Base-by-base conservation (phyloP, 2,329 filamentous ascomycete species). In the Hymenoscyphus fructigenus region DNA sequence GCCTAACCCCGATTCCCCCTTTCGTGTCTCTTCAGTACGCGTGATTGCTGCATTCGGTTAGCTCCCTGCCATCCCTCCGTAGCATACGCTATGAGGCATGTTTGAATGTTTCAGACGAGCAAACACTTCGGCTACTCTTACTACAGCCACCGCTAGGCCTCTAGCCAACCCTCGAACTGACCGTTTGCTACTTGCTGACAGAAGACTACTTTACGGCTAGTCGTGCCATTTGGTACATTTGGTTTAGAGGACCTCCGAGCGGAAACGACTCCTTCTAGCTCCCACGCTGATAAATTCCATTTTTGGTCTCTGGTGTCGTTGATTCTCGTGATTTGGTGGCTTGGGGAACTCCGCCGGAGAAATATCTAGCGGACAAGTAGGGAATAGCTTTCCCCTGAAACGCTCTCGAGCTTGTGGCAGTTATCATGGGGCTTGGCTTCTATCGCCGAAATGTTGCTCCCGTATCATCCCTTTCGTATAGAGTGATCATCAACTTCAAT, bases 331-430 rank as follows among this genome's bases (percentile, higher is more conserved):
- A 15, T 15, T 53, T 53, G 47, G 47, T 53, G 47, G 47, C 47
- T 53, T 65, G 62, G 60, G 66, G 66, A 68, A 65, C 65, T 68
- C 66, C 66, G 66, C 29, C 66, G 65, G 66, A 66, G 61, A 58
- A 63, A 63, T 36, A 34, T 34, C 38, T 34, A 17, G 64, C 34
- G 64, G 61, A 61, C 62, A 44, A 64, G 56, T 26, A 32, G 57
- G 20, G 38, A 50, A 50, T 47, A 44, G 56, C 55, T 47, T 26
- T 59, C 41, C 56, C 10, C 32, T 59, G 61, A 59, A 59, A 63
- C 55, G 34, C 15, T 55, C 28, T 38, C 15, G 55, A 20, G 47
- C 47, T 53, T 26, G 26, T 53, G 47, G 20, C 44, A 50, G 44
- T 55, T 34, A 23, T 50, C 28, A 9, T 34, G 44, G 59, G 36